Base-by-base conservation (phyloP, 2,329 filamentous ascomycete genomes). In the Paecilomyces fulvus region DNA sequence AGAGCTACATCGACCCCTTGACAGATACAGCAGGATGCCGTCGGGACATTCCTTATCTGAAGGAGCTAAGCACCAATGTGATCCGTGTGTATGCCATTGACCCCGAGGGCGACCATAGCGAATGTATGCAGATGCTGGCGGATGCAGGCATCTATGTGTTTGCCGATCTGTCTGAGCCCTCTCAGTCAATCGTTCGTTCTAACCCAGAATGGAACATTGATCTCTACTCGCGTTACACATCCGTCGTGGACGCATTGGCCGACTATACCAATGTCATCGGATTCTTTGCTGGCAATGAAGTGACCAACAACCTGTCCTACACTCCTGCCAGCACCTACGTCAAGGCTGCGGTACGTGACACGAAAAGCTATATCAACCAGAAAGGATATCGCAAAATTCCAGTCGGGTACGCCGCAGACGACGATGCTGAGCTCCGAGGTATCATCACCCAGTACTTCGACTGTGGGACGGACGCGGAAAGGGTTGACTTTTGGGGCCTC, bases 211-310 rank as follows among this genome's bases (percentile, higher is more conserved):
- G 92, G 92, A 83, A 89, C 70, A 82, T 84, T 51, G 79, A 80
- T 3, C 80, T 96, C 51, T 95, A 85, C 76, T 68, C 79, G 43
- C 88, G 89, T 59, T 96, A 96, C 80, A 89, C 85, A 56, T 76
- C 75, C 23, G 92, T 97, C 58, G 79, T 97, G 58, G 91, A 96
- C 68, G 80, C 83, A 62, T 77, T 97, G 66, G 79, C 81, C 60
- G 79, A 88, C 70, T 96, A 95, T 80, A 82, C 83, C 75, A 97
- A 97, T 77, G 85, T 88, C 51, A 84, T 97, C 60, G 92, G 92
- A 66, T 97, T 96, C 86, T 96, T 97, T 73, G 92, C 91, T 63
- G 92, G 92, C 70, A 96, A 97, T 77, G 92, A 96, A 77, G 92
- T 96, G 61, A 88, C 90, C 65, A 95, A 95, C 80, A 83, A 85